Conservation (phyloP, 2,329 filamentous ascomycete species). For the Penicillium sp. region DNA sequence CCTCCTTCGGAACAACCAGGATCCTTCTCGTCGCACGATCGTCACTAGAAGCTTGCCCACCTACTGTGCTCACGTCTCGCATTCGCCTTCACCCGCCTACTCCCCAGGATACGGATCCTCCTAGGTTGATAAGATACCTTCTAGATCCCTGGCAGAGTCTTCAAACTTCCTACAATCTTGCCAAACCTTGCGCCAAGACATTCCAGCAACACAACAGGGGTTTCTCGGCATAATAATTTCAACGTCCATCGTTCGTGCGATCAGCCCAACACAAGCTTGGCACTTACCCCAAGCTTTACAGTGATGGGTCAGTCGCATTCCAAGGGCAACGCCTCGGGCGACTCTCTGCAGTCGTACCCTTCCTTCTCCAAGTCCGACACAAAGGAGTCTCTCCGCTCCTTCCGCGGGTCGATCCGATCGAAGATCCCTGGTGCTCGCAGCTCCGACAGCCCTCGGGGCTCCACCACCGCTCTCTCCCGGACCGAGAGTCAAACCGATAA, state of each 20-base stretch:
- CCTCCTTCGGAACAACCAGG: neutral
- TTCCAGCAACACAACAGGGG: conserved; percentile 26
- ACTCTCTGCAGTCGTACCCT: conserved; percentile 76
- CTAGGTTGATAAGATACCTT: neutral
- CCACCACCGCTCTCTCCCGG: conserved; percentile 60
- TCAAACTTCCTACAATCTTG: conserved; percentile 21
- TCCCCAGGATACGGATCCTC: neutral
- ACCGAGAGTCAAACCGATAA: conserved; percentile 58
- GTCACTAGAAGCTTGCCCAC: neutral
- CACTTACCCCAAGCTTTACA: conserved; percentile 32
- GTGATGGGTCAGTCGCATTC: conserved; percentile 52
- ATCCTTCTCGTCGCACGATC: neutral
- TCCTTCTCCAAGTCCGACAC: conserved; percentile 92
- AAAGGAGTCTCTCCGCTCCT: conserved; percentile 82
- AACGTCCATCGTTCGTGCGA: conserved; percentile 25
- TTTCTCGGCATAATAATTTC: conserved; percentile 24
- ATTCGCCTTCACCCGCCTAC: neutral
- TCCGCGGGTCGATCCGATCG: conserved; percentile 74
- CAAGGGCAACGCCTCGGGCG: conserved; percentile 53
- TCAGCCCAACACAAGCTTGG: conserved; percentile 29
- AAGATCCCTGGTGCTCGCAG: conserved; percentile 70
- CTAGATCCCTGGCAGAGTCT: conserved; percentile 6
- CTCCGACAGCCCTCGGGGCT: conserved; percentile 76
- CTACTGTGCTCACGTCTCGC: neutral
- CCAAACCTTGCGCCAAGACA: conserved; percentile 29